Base-by-base conservation (phyloP, 2,329 filamentous ascomycete genomes). In the Colletotrichum destructivum region DNA sequence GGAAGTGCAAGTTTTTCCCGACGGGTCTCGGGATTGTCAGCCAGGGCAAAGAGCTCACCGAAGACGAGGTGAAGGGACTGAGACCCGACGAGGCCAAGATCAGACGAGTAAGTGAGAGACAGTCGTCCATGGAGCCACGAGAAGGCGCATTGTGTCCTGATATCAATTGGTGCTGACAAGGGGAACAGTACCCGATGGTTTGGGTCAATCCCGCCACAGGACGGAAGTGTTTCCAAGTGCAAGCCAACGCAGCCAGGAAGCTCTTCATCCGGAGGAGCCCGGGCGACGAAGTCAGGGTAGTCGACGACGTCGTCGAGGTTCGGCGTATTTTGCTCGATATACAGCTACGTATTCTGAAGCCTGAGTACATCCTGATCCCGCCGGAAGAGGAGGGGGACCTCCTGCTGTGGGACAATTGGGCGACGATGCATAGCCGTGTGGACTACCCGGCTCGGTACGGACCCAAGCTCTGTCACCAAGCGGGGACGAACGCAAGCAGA, bases 121-220 rank as follows among this genome's bases (percentile, higher is more conserved):
- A 9, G 3, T 47, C 9, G 31, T 35, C 31, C 31, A 4, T 35
- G 8, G 57, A 13, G 12, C 0, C 7, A n/a, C 1, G 5, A 38
- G 26, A 12, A 13, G 12, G 15, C 42, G 12, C 42, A 3, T 44
- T 26, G 46, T n/a, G 8, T n/a, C 2, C 16, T 13, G 7, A 9
- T 26, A 23, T 9, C 11, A 35, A 38, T 1, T 16, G 9, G 6
- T 38, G 8, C 9, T 21, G 12, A 61, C 46, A 2, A 49, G 5
- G 2, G 13, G 3, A 35, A 35, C 2, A 66, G 68, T 85, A 86
- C 73, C 84, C 84, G 0, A 82, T 85, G 80, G 84, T 85, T 2
- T 86, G 84, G 84, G 77, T 84, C 15, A 86, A 85, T 63, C 84
- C 84, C 0, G 76, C 79, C 3, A 81, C 82, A 0, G 80, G 81